phyloP scores from a whole-genome alignment of 768 basidiomycete genomes.

The Tulasnella sp. region DNA sequence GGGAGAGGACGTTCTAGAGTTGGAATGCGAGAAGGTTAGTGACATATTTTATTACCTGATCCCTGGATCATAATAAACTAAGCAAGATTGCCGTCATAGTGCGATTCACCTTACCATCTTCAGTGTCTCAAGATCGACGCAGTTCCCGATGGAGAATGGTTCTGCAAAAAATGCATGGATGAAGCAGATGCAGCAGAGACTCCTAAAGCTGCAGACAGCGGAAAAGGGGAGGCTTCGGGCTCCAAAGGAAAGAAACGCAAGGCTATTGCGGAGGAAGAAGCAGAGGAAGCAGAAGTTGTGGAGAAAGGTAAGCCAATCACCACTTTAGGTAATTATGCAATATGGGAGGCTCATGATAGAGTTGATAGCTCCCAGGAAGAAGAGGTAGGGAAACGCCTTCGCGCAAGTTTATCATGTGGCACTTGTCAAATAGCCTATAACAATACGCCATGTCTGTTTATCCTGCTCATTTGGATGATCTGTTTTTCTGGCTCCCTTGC shows the following conservation, averaged over 20 bases:
- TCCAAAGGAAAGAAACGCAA: conserved; percentile 3
- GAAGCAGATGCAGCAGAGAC: conserved; percentile 18
- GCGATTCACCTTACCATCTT: conserved; percentile 79
- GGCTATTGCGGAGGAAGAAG: background rate
- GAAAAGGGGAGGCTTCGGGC: background rate
- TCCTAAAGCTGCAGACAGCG: background rate
- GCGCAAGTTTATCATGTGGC: too few species aligned
- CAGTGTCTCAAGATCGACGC: conserved; percentile 56
- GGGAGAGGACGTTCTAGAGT: conserved; percentile 51
- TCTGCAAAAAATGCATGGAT: conserved; percentile 56
- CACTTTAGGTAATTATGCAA: too few species aligned
- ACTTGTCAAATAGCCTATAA: too few species aligned
- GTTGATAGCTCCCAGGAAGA: too few species aligned
- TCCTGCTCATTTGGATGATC: too few species aligned
- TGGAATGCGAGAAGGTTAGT: conserved; percentile 84
- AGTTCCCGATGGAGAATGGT: conserved; percentile 86
- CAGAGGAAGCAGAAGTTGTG: conserved; percentile 1
- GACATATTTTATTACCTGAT: background rate
- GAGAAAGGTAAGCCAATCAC: conserved; percentile 2
- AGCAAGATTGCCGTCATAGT: conserved; percentile 46
- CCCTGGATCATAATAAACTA: too few species aligned
- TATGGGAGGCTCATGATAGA: too few species aligned
- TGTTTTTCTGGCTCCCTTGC: too few species aligned
- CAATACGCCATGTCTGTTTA: too few species aligned
- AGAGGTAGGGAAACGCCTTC: too few species aligned